phyloP scores from a whole-genome alignment of 208 protist genomes.

The Trypanosoma conorhini region DNA sequence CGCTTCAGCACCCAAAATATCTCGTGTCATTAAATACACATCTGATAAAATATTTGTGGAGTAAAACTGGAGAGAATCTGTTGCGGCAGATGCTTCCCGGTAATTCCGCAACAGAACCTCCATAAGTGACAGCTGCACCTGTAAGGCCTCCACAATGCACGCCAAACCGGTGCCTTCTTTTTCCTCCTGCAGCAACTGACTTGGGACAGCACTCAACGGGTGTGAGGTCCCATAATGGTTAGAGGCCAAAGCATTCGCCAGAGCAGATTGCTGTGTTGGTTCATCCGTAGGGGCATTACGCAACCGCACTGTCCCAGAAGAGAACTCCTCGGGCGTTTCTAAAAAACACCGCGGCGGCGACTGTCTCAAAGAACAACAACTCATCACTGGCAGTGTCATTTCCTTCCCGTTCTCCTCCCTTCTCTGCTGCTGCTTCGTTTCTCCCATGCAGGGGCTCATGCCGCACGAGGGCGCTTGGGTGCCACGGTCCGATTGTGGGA shows the following conservation, averaged over 20 bases:
- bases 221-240: neutral
- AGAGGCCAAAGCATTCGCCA: neutral
- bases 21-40: slow-evolving; percentile 18
- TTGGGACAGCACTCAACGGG: neutral
- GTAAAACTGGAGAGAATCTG: slow-evolving; percentile 12
- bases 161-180: neutral
- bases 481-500: neutral
- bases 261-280: neutral
- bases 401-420: neutral
- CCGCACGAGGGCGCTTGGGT: slow-evolving; percentile 5
- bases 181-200: neutral
- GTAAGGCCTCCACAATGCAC: slow-evolving; percentile 12
- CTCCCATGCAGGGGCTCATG: neutral
- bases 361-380: neutral
- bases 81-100: neutral
- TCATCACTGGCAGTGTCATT: neutral
- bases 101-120: slow-evolving; percentile 16
- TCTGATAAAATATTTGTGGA: slow-evolving; percentile 30
- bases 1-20: slow-evolving; percentile 6
- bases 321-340: neutral
- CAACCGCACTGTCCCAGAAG: neutral
- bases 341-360: neutral
- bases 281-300: neutral
- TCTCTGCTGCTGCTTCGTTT: neutral
- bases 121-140: slow-evolving; percentile 20